These are phyloP conservation scores for Gomphus bonarii DNA, from an alignment of 1,284 basidiomycete genomes.

Conservation along the genomic window DNA sequence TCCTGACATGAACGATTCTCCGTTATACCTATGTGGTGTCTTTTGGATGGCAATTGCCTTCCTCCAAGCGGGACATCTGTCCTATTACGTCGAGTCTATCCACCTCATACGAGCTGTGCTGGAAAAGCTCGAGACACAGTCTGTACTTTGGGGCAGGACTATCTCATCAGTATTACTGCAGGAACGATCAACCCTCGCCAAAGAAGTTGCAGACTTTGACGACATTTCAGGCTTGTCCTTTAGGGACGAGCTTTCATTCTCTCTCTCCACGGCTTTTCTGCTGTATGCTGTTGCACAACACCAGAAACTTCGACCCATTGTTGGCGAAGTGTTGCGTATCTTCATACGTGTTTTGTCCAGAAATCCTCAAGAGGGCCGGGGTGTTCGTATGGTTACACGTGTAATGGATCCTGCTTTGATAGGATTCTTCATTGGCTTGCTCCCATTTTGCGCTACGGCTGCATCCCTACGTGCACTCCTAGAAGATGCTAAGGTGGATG, in stretches of 20 bases:
- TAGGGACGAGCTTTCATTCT: neutral
- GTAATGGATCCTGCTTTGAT: neutral
- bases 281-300: neutral
- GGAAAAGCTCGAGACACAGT: conserved; percentile 54
- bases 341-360: neutral
- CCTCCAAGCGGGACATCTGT: conserved; percentile 64
- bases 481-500: neutral
- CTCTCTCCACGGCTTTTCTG: neutral
- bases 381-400: neutral
- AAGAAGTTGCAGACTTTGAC: neutral
- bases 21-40: conserved; percentile 62
- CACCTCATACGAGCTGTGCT: conserved; percentile 53
- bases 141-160: conserved; percentile 29
- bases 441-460: neutral
- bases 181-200: neutral
- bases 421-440: neutral
- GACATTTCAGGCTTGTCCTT: conserved; percentile 5
- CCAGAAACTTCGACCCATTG: neutral
- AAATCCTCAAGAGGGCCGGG: neutral
- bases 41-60: conserved; percentile 83
- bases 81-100: conserved; percentile 64
- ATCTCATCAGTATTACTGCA: neutral
- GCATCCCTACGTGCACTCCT: neutral
- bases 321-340: neutral
- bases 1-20: conserved; percentile 54